These are phyloP conservation scores for Rhynchospora pubera DNA, from an alignment of 176 grass and related monocot species.

Conservation along the genomic window DNA sequence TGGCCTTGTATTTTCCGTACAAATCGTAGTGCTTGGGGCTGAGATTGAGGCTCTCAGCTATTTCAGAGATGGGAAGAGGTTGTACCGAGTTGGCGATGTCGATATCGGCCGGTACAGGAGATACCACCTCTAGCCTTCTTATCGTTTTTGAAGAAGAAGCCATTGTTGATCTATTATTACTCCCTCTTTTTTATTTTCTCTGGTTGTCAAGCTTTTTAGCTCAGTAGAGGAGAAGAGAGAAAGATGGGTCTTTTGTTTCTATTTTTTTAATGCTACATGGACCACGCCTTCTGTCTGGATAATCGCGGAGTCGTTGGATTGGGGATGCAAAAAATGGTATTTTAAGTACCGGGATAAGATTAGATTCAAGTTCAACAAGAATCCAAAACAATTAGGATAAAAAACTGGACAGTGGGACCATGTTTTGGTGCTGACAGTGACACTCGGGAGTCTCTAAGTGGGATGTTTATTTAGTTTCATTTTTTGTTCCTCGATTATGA, in stretches of 20 bases:
- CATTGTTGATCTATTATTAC: background rate
- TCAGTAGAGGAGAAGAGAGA: background rate
- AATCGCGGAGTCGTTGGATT: constrained; percentile 8
- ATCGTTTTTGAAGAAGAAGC: constrained; percentile 44
- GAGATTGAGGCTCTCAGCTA: constrained; percentile 67
- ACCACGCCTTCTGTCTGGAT: background rate
- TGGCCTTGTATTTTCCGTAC: constrained; percentile 97
- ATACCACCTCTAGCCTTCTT: constrained; percentile 65
- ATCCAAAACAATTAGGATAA: background rate
- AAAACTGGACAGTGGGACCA: background rate
- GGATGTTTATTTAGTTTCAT: background rate
- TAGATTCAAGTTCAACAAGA: background rate
- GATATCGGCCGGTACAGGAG: constrained; percentile 85
- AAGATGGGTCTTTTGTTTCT: too few relatives aligned
- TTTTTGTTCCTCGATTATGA: background rate
- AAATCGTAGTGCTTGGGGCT: constrained; percentile 72
- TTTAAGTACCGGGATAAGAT: background rate
- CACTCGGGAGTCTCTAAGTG: too few relatives aligned
- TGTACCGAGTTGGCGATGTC: constrained; percentile 93
- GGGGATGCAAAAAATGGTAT: background rate
- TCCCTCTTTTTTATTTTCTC: background rate
- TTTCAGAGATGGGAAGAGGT: constrained; percentile 60
- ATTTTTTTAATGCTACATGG: background rate
- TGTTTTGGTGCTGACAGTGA: background rate
- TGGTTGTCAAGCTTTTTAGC: background rate